phyloP scores from a whole-genome alignment of 208 protist species.

The Angomonas desouzai region DNA sequence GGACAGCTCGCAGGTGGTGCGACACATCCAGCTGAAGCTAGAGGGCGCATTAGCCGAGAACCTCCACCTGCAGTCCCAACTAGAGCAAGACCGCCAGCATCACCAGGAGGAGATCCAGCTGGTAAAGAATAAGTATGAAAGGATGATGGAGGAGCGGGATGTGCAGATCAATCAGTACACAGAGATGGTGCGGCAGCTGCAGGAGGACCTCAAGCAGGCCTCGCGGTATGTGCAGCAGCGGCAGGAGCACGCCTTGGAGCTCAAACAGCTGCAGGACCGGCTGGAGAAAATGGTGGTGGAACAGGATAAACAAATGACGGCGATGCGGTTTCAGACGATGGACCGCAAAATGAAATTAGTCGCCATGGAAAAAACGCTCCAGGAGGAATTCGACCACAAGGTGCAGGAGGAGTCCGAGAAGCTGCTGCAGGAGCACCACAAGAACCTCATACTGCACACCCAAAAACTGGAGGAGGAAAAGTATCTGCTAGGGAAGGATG shows the following conservation, averaged over 20 bases:
- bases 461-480: slow-evolving; percentile 48
- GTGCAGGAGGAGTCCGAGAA: slow-evolving; percentile 42
- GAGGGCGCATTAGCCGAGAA: slow-evolving; percentile 27
- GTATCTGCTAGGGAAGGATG: slow-evolving; percentile 42
- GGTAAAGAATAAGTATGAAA: slow-evolving; percentile 41
- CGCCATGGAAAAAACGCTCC: slow-evolving; percentile 71
- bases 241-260: slow-evolving; percentile 55
- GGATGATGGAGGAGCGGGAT: slow-evolving; percentile 59
- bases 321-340: slow-evolving; percentile 72
- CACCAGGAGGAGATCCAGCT: slow-evolving; percentile 24
- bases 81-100: slow-evolving; percentile 30
- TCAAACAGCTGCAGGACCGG: slow-evolving; percentile 59
- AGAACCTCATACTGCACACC: slow-evolving; percentile 41
- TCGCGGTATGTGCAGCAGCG: slow-evolving; percentile 55
- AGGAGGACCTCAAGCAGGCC: slow-evolving; percentile 56
- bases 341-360: slow-evolving; percentile 81
- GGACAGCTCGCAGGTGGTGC: slow-evolving; percentile 53
- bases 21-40: slow-evolving; percentile 37
- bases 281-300: slow-evolving; percentile 43
- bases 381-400: slow-evolving; percentile 42
- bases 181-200: slow-evolving; percentile 39
- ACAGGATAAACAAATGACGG: slow-evolving; percentile 63
- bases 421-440: slow-evolving; percentile 41
- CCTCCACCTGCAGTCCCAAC: slow-evolving; percentile 28
- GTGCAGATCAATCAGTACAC: slow-evolving; percentile 49